Base-by-base conservation (phyloP, 768 basidiomycete species). In the Neoboletus brunneissimus region DNA sequence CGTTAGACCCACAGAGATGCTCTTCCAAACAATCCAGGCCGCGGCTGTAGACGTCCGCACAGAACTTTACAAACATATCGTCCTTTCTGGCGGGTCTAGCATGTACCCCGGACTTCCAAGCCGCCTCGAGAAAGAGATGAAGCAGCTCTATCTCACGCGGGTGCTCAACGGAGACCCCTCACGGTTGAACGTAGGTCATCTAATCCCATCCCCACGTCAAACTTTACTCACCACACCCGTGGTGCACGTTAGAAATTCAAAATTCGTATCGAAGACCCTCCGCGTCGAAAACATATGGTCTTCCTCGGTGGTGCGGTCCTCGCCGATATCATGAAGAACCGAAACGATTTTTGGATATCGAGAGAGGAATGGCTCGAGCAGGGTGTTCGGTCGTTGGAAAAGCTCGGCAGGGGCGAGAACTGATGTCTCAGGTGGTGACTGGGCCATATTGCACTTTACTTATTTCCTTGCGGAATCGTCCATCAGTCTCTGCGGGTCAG, bases 61-160 rank as follows among this genome's bases (percentile, higher is more conserved):
- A 0, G 96, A 98, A 62, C 79, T 99, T 4, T 99, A 98, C 82
- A 97, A 97, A 70, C 97, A 98, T 72, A 87, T 98, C 63, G 96
- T 99, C 13, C 86, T 99, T 27, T 97, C 94, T 5, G 97, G 97
- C 51, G 97, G 97, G 8, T 96, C 94, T 3, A 94, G 91, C 73
- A 98, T 98, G 96, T 98, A 98, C 71, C 96, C 97, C 31, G 97
- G 97, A 27, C 83, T 99, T 54, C 97, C 97, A 12, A 93, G 90
- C 70, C 86, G 97, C 45, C 80, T 99, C 43, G 97, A 98, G 76
- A 98, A 98, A 78, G 96, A 99, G 78, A 94, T 98, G 90, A 98
- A 98, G 74, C 97, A 98, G 73, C 79, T 98, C n/a, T 94, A 98
- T 72, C 81, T 99, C 57, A 90, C 91, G 2, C 81, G 86, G n/a